Base-by-base conservation (phyloP, 371 early-diverging fungal genomes). In the Amoeboaphelidium protococcarum region DNA sequence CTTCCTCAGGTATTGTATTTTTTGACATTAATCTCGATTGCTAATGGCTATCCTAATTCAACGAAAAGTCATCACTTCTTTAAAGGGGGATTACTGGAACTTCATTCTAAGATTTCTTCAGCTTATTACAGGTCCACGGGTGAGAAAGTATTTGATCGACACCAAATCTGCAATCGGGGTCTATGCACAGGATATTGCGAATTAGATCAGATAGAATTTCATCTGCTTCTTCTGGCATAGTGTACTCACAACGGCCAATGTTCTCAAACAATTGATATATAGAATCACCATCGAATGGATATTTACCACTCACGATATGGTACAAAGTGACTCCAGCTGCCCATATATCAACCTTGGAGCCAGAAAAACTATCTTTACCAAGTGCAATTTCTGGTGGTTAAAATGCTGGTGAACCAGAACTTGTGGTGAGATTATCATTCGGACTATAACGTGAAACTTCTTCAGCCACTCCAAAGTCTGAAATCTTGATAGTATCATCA, bases 401-500 rank as follows among this genome's bases (percentile, higher is more conserved):
- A 42, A 66, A 70, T 22, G 42, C 37, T 66, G 68, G 49, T 66
- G 68, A n/a, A 66, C 65, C 13, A 66, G 65, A 1, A 65, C 67
- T 50, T 12, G 59, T 50, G 16, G 52, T 52, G 13, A 48, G n/a
- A 58, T 63, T 53, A 2, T 50, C 50, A 1, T 50, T 46, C 1
- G 42, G 44, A n/a, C 52, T 52, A 49, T 66, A 69, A 47, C 20
- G 2, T 3, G 1, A 49, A 49, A 4, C 16, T 46, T 63, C 62
- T 57, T 63, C 46, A 23, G 64, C 47, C 13, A 69, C 41, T 13
- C 71, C 71, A 58, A 68, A 67, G 56, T 71, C 71, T 0, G 71
- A 63, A 20, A 71, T 49, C 49, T 71, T 68, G 31, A 76, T 46
- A 1, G 57, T 55, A 19, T 73, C 76, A 46, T 70, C 64, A 22